Percentiles rank a stretch among this genome's conserved stretches.
These are phyloP conservation scores for Wakefieldia striispora DNA, from an alignment of 768 basidiomycete species.

Conservation along the genomic window DNA sequence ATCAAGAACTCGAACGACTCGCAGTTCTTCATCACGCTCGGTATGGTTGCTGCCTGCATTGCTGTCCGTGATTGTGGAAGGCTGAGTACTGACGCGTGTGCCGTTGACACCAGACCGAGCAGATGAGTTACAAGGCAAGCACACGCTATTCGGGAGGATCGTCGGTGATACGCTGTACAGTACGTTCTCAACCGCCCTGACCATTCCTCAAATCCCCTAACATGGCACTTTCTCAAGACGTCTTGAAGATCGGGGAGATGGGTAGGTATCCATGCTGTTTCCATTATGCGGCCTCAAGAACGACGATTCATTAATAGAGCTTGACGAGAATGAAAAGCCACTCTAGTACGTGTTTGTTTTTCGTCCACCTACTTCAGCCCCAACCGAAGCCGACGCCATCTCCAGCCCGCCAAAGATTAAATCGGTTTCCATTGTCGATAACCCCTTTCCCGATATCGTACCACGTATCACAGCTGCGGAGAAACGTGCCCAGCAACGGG, in stretches of 20 bases:
- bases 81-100: background rate
- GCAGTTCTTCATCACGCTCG: constrained; percentile 93
- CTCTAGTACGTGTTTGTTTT: constrained; percentile 58
- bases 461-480: constrained; percentile 96
- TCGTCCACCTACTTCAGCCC: background rate
- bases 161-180: constrained; percentile 90
- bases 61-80: too few relatives aligned
- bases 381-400: background rate
- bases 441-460: constrained; percentile 93
- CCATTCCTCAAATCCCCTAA: background rate
- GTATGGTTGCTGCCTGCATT: constrained; percentile 36
- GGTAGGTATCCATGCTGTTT: constrained; percentile 45
- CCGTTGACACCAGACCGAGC: constrained; percentile 60
- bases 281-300: background rate
- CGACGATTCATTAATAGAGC: constrained; percentile 42
- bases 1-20: constrained; percentile 87
- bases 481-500: constrained; percentile 78
- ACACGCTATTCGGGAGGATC: constrained; percentile 90
- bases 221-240: constrained; percentile 51
- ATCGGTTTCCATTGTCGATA: constrained; percentile 79
- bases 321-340: constrained; percentile 72
- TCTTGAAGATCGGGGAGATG: constrained; percentile 86
- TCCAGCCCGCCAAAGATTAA: constrained; percentile 89
- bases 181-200: constrained; percentile 36
- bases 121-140: constrained; percentile 90